Evolutionary conservation across 352 stramenopile species (phyloP).

Genomic region (Phytophthora hibernalis): DNA sequence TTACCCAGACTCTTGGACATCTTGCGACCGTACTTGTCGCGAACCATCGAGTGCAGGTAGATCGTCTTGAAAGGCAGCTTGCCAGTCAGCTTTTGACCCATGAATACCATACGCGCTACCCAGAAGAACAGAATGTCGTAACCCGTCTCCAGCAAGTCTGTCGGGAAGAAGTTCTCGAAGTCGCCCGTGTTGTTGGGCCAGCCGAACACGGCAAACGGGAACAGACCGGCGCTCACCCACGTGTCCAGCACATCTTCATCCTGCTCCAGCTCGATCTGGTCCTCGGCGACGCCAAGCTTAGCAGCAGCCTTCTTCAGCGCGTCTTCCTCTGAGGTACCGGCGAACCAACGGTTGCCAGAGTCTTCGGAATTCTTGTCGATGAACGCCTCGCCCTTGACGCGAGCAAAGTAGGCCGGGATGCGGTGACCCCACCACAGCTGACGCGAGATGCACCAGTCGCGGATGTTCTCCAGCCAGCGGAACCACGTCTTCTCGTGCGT

Average conservation of each 20-base stretch:
- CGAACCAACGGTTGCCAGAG: slow-evolving; percentile 73
- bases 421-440: slow-evolving; percentile 99
- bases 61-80: slow-evolving; percentile 97
- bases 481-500: slow-evolving; percentile 96
- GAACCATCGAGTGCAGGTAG: slow-evolving; percentile 98
- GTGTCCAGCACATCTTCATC: slow-evolving; percentile 99
- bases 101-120: slow-evolving; percentile 97
- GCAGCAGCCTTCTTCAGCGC: slow-evolving; percentile 86
- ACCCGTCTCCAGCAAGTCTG: slow-evolving; percentile 98
- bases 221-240: slow-evolving; percentile 98
- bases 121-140: slow-evolving; percentile 99
- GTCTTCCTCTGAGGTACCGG: slow-evolving; percentile 85
- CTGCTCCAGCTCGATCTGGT: slow-evolving; percentile 92
- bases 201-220: slow-evolving; percentile 92
- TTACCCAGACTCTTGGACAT: slow-evolving; percentile 99
- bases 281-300: slow-evolving; percentile 66
- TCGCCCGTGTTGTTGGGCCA: slow-evolving; percentile 75
- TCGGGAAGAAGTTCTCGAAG: slow-evolving; percentile 95
- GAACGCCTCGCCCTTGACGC: slow-evolving; percentile 85
- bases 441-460: slow-evolving; percentile 99
- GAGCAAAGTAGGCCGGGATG: slow-evolving; percentile 98
- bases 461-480: slow-evolving; percentile 98
- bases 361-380: slow-evolving; percentile 79
- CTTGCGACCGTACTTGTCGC: slow-evolving; percentile 98
- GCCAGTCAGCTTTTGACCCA: slow-evolving; percentile 97